Percentiles rank a stretch among this genome's conserved stretches.
These are phyloP conservation scores for Solanum sitiens DNA, from an alignment of 257 asterid genomes.

Conservation along the genomic window DNA sequence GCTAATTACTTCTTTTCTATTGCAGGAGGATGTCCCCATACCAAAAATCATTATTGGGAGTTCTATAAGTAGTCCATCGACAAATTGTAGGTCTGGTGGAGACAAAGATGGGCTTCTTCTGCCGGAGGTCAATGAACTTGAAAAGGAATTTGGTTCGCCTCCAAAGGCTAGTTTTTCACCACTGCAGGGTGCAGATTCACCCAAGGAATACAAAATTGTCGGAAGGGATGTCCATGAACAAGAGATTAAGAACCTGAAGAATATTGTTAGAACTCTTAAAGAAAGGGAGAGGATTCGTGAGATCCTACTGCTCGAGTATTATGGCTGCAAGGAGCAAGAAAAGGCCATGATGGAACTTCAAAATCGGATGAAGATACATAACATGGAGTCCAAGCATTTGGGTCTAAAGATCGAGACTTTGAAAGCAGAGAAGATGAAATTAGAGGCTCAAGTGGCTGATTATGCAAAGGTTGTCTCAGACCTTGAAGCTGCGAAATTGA, in stretches of 20 bases:
- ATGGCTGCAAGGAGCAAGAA: slow-evolving; percentile 85
- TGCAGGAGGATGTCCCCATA: not conserved
- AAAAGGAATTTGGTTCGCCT: slow-evolving; percentile 24
- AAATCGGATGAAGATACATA: slow-evolving; percentile 46
- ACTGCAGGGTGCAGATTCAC: slow-evolving; percentile 3
- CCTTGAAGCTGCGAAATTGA: slow-evolving; percentile 65
- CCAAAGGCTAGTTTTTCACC: not conserved
- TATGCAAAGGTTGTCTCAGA: slow-evolving; percentile 45
- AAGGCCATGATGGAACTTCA: slow-evolving; percentile 62
- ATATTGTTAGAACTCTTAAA: slow-evolving; percentile 39
- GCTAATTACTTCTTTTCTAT: not conserved
- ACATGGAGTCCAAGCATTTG: slow-evolving; percentile 58
- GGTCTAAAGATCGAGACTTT: slow-evolving; percentile 57
- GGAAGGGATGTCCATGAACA: slow-evolving; percentile 19
- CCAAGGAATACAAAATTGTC: not conserved
- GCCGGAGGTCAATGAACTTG: slow-evolving; percentile 39
- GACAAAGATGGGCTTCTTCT: slow-evolving; percentile 28
- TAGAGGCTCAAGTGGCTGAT: slow-evolving; percentile 58
- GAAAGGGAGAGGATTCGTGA: slow-evolving; percentile 66
- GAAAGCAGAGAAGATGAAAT: slow-evolving; percentile 46
- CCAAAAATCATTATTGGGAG: not conserved
- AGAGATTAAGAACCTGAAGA: slow-evolving; percentile 46
- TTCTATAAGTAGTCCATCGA: not conserved
- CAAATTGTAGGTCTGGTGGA: not conserved
- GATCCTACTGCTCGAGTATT: slow-evolving; percentile 64